phyloP scores from a whole-genome alignment of 352 stramenopile genomes.

The Phytophthora colocasiae region DNA sequence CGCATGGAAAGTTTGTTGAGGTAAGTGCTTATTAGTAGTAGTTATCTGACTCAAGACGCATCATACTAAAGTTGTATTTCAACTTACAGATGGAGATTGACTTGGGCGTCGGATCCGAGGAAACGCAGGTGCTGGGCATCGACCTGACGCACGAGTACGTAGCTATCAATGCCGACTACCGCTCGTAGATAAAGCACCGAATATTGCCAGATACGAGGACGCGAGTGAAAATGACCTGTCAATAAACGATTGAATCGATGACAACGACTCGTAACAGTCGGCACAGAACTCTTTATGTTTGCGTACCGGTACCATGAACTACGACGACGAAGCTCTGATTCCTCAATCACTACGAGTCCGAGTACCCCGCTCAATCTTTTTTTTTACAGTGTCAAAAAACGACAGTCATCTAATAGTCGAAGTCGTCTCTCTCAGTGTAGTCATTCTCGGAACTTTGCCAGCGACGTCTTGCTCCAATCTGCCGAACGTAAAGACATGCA shows the following conservation, averaged over 20 bases:
- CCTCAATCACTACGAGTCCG: no score
- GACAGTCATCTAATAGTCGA: conserved; percentile 32
- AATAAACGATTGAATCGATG: conserved; percentile 5
- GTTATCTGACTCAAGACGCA: no score
- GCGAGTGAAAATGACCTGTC: conserved; percentile 13
- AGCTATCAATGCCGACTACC: conserved; percentile 98
- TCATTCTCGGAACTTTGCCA: conserved; percentile 31
- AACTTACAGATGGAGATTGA: conserved; percentile 91
- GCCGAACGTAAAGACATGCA: conserved; percentile 21
- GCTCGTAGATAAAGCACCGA: conserved; percentile 80
- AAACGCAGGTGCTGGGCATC: conserved; percentile 93
- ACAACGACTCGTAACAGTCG: no score
- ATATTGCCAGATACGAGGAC: conserved; percentile 9
- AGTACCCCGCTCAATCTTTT: conserved; percentile 7
- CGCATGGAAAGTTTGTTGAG: conserved; percentile 96
- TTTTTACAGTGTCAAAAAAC: no score
- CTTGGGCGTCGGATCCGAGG: conserved; percentile 86
- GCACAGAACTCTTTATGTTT: no score
- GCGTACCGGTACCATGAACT: no score
- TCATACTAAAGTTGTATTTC: neutral
- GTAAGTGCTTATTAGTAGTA: conserved; percentile 26
- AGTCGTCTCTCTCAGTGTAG: conserved; percentile 36
- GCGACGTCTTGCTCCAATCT: conserved; percentile 36
- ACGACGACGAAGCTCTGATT: no score
- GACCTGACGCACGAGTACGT: conserved; percentile 99